A percentile compares a stretch with the other conserved stretches of the same genome.
Conservation (phyloP, 2,329 filamentous ascomycete species). For the Ascochyta rabiei region DNA sequence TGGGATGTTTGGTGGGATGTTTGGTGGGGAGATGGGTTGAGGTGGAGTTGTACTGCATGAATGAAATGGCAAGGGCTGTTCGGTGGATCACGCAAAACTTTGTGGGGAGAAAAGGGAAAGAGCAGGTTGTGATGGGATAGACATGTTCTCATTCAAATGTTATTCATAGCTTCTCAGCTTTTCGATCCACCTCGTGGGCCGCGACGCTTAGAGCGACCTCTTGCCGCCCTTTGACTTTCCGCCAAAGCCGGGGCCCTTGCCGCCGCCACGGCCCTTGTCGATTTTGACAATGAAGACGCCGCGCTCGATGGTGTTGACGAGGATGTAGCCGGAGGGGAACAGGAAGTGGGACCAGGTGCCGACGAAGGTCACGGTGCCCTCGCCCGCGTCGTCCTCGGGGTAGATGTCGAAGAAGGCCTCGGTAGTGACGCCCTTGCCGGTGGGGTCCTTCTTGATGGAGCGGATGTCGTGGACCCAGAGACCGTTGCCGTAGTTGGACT, state of each 20-base stretch:
- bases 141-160: not conserved
- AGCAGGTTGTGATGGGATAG: not conserved
- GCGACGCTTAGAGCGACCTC: not conserved
- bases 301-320: conserved; percentile 48
- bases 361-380: conserved; percentile 49
- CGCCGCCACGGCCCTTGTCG: conserved; percentile 29
- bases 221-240: conserved; percentile 25
- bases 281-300: conserved; percentile 47
- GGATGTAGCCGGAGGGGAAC: conserved; percentile 44
- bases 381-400: conserved; percentile 48
- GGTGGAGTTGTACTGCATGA: no score
- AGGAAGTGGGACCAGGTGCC: conserved; percentile 51
- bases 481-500: conserved; percentile 51
- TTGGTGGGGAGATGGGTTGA: no score
- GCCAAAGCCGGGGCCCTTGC: conserved; percentile 26
- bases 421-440: conserved; percentile 47
- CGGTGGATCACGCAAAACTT: no score
- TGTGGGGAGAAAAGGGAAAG: not conserved
- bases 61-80: no score
- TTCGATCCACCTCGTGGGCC: not conserved
- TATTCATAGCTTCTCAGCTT: conserved; percentile 4
- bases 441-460: conserved; percentile 47
- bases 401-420: conserved; percentile 52
- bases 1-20: no score
- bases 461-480: conserved; percentile 49